Conservation (phyloP, 176 grass and related monocot species). For the Stipa capillata region DNA sequence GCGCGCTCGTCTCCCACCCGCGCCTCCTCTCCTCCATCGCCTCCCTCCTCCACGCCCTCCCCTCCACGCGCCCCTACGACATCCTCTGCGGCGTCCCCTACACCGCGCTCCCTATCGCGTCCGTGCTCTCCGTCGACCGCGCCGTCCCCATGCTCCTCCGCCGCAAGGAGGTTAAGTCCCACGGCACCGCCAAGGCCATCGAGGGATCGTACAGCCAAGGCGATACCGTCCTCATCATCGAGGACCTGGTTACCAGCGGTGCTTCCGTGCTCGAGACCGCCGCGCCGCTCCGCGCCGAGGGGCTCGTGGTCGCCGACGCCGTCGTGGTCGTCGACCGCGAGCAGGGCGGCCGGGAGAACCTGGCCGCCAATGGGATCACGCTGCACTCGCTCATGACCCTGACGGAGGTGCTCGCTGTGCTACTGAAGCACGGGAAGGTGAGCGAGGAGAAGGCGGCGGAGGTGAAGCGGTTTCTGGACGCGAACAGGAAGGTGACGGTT, state of each 20-base stretch:
- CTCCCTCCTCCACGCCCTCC: constrained; percentile 49
- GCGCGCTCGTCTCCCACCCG: constrained; percentile 83
- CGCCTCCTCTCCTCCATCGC: constrained; percentile 62
- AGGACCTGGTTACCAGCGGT: constrained; percentile 94
- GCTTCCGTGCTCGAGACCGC: constrained; percentile 86
- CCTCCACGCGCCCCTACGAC: constrained; percentile 40
- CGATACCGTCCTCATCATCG: constrained; percentile 65
- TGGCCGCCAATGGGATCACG: constrained; percentile 47
- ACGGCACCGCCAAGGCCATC: constrained; percentile 86
- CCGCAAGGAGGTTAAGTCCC: constrained; percentile 88
- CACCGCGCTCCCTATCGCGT: constrained; percentile 87
- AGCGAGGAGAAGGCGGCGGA: constrained; percentile 61
- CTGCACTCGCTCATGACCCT: constrained; percentile 76
- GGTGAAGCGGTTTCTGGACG: constrained; percentile 71
- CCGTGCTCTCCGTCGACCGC: constrained; percentile 57
- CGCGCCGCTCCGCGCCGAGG: constrained; percentile 46
- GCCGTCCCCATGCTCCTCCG: constrained; percentile 87
- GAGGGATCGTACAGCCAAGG: constrained; percentile 56
- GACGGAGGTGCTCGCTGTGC: constrained; percentile 67
- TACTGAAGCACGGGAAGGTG: constrained; percentile 53
- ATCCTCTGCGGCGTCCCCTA: constrained; percentile 93
- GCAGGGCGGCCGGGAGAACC: constrained; percentile 73
- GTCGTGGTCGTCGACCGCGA: constrained; percentile 80
- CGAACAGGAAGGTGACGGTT: constrained; percentile 73
- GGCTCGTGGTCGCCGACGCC: constrained; percentile 42